phyloP scores from a whole-genome alignment of 1,139 yeast species.

The Sugiyamaella novakii region DNA sequence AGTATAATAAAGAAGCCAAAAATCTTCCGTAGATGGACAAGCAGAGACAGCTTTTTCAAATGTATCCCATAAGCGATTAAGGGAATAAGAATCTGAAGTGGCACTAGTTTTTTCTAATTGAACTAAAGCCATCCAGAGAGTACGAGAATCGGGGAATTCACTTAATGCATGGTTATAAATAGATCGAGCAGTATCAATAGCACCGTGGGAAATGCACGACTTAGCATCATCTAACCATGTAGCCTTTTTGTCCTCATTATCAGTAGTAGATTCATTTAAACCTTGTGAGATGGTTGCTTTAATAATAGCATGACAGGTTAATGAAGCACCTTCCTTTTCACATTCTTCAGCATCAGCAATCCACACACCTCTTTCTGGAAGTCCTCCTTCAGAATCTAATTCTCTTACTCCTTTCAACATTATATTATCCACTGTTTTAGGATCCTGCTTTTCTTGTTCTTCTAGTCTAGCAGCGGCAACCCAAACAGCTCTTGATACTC shows the following conservation, averaged over 20 bases:
- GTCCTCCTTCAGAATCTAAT: conserved; percentile 38
- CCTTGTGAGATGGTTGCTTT: conserved; percentile 40
- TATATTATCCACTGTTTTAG: conserved; percentile 50
- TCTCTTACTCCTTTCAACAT: conserved; percentile 58
- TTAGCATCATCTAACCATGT: conserved; percentile 45
- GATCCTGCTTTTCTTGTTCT: conserved; percentile 53
- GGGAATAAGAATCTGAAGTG: neutral
- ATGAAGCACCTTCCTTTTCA: conserved; percentile 40
- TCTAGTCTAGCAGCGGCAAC: conserved; percentile 70
- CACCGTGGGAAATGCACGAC: conserved; percentile 37
- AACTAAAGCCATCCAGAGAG: conserved; percentile 60
- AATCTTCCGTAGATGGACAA: conserved; percentile 53
- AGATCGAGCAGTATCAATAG: conserved; percentile 48
- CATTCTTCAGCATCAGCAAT: conserved; percentile 50
- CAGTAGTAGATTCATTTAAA: conserved; percentile 31
- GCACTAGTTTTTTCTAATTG: conserved; percentile 48
- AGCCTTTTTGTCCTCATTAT: conserved; percentile 34
- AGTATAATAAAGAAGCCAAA: conserved; percentile 72
- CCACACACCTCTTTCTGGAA: conserved; percentile 50
- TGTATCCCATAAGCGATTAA: conserved; percentile 46
- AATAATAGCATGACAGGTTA: conserved; percentile 44
- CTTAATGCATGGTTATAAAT: conserved; percentile 54
- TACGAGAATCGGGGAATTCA: conserved; percentile 51
- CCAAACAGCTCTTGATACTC: conserved; percentile 64
- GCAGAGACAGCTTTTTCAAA: conserved; percentile 55